Conservation (phyloP, 192 early-diverging fungal genomes). For the Backusella mclennaniae region DNA sequence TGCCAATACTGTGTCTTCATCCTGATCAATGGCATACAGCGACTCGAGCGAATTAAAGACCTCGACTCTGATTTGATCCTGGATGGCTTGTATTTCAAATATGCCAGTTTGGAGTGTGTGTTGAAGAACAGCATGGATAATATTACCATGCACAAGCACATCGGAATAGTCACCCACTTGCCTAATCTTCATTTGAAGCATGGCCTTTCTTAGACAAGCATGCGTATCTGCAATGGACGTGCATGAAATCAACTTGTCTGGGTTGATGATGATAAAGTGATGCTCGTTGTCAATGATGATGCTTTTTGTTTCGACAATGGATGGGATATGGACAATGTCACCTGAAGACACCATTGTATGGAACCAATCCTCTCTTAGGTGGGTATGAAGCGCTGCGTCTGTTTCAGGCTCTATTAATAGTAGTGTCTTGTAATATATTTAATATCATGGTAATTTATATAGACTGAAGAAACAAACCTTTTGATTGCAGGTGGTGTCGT, state of each 20-base stretch:
- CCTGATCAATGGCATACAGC: slow-evolving; percentile 72
- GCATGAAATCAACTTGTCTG: slow-evolving; percentile 77
- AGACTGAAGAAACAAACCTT: not conserved
- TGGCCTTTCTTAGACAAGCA: slow-evolving; percentile 72
- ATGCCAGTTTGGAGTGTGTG: slow-evolving; percentile 52
- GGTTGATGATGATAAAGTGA: slow-evolving; percentile 70
- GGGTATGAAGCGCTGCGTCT: slow-evolving; percentile 9
- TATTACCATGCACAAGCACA: slow-evolving; percentile 70
- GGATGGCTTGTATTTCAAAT: slow-evolving; percentile 56
- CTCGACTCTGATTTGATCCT: slow-evolving; percentile 43
- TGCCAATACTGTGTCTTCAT: slow-evolving; percentile 47
- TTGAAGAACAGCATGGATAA: slow-evolving; percentile 87
- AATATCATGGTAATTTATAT: not conserved
- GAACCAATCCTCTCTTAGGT: slow-evolving; percentile 73
- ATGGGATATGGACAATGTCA: slow-evolving; percentile 65
- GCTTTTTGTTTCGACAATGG: slow-evolving; percentile 17
- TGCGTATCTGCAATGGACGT: slow-evolving; percentile 78
- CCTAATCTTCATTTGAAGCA: slow-evolving; percentile 67
- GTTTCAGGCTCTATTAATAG: slow-evolving; percentile 15
- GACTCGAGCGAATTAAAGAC: slow-evolving; percentile 56
- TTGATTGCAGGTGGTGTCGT: not conserved
- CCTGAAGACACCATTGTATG: slow-evolving; percentile 54
- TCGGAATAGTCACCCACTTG: slow-evolving; percentile 45
- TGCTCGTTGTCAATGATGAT: slow-evolving; percentile 59
- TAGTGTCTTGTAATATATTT: not conserved